Evolutionary conservation across 78 protist species (phyloP), one percentile per base, ranked within the genome.

Genomic region (Parvularia atlantis): DNA sequence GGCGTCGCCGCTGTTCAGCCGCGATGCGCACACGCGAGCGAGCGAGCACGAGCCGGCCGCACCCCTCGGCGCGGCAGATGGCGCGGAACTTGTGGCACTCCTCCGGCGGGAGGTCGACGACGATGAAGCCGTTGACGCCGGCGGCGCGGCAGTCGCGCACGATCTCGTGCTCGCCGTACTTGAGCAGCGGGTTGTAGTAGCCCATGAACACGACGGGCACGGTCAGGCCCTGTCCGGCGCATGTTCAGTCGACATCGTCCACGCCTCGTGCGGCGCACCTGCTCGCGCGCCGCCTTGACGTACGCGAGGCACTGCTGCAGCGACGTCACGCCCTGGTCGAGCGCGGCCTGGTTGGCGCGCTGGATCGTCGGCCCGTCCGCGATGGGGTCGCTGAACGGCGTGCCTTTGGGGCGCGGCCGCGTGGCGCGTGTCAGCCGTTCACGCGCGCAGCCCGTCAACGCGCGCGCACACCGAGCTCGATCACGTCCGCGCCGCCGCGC

Each of bases 71-170:
- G 35, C 22, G 11, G 84, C 73, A 65, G 31, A 7, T 39, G 28
- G 11, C 36, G 22, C 63, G 16, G 62, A 77, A 60, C 26, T 10
- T 24, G n/a, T 4, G 0, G 22, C 70, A 61, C 66, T 80, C 87
- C 64, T 88, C 93, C 2, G 82, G 84, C 16, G 93, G 93, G 44
- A 88, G 61, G 53, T 88, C 93, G 4, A 88, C 93, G 28, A 84
- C 66, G 54, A 88, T 88, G 82, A 88, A 84, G 28, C 89, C 93
- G 71, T 68, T 39, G 62, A 52, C 77, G 44, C 84, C 85, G 7
- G 75, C 77, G 17, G 0, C 69, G 24, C 11, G 7, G 48, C 48
- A 39, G 36, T 13, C 74, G 11, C 24, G 33, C 44, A 62, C 36
- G 33, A 67, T 71, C 74, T 41, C 10, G 30, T 69, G 61, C 52